Evolutionary conservation across 2,329 filamentous ascomycete genomes (phyloP), one percentile per base, ranked within the genome.

Genomic region (Apiospora phragmitis): DNA sequence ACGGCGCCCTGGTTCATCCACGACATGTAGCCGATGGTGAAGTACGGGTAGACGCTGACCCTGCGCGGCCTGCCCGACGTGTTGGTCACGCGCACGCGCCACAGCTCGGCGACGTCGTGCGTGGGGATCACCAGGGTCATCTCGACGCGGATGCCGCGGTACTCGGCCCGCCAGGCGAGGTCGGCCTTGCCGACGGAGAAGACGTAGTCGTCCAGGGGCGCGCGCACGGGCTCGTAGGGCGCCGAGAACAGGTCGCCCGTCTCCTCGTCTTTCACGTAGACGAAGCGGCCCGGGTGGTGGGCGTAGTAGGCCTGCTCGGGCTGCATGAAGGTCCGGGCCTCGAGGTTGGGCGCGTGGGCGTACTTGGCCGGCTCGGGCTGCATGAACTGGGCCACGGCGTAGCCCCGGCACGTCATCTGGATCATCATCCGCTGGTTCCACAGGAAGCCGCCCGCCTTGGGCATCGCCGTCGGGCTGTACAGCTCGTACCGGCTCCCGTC

Each of bases 401-500:
- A 88, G n/a, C 87, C 87, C 26, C 87, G 86, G 76, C 87, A 89
- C 70, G 87, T 89, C 65, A 86, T 81, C 76, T 89, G 87, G 71
- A 89, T 87, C 87, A 89, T 89, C 87, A 89, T 89, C 78, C 83
- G 85, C 77, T 88, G 85, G 74, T 89, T 89, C 87, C 87, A 89
- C 14, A 89, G 81, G 75, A 89, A 89, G 68, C 83, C 86, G 67
- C 83, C 85, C 3, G 87, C 86, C 77, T 87, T 86, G 68, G 87
- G 86, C 83, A 89, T 80, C 51, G 85, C 85, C 32, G 86, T 87
- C n/a, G 87, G 85, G 76, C 83, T 86, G 67, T 80, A 82, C 73
- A 89, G 83, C 77, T 88, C 86, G 78, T 88, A 89, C 73, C 87
- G 87, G 66, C 84, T 81, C 68, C 86, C 87, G 77, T 86, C 78